A percentile compares a stretch with the other conserved stretches of the same genome.
Conservation (phyloP, 1,139 yeast species). For the Taiozyma sp. region DNA sequence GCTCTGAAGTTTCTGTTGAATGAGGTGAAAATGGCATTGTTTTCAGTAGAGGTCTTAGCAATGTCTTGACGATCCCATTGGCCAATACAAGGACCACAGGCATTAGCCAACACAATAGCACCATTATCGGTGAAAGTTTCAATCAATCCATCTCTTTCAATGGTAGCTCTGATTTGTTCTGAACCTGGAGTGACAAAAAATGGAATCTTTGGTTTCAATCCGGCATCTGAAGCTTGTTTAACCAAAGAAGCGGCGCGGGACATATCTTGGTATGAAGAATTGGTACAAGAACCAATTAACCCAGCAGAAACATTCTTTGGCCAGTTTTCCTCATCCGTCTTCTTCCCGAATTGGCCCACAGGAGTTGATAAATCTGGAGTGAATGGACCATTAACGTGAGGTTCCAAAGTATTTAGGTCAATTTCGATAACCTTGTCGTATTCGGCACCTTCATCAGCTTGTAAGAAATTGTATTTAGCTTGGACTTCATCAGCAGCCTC, state of each 20-base stretch:
- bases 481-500: conserved; percentile 70
- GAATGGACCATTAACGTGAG: conserved; percentile 91
- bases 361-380: conserved; percentile 94
- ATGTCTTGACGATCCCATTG: conserved; percentile 89
- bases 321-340: conserved; percentile 69
- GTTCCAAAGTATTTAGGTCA: conserved; percentile 71
- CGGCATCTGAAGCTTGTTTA: conserved; percentile 76
- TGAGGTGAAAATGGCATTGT: conserved; percentile 87
- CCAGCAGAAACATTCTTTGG: conserved; percentile 83
- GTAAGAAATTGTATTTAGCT: conserved; percentile 53
- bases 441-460: conserved; percentile 77
- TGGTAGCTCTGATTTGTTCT: conserved; percentile 97
- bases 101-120: conserved; percentile 89
- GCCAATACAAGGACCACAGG: conserved; percentile 99
- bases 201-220: conserved; percentile 88
- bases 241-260: conserved; percentile 88
- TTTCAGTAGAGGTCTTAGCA: conserved; percentile 58
- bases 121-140: conserved; percentile 79
- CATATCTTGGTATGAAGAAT: conserved; percentile 97
- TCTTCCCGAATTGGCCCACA: conserved; percentile 62
- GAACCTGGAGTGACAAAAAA: conserved; percentile 97
- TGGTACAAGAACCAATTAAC: conserved; percentile 95
- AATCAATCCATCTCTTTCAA: conserved; percentile 89
- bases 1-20: conserved; percentile 97
- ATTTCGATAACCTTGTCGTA: conserved; percentile 84